A percentile compares a stretch with the other conserved stretches of the same genome.
Conservation (phyloP, 495 filamentous ascomycete genomes). For the Endocarpon pusillum region DNA sequence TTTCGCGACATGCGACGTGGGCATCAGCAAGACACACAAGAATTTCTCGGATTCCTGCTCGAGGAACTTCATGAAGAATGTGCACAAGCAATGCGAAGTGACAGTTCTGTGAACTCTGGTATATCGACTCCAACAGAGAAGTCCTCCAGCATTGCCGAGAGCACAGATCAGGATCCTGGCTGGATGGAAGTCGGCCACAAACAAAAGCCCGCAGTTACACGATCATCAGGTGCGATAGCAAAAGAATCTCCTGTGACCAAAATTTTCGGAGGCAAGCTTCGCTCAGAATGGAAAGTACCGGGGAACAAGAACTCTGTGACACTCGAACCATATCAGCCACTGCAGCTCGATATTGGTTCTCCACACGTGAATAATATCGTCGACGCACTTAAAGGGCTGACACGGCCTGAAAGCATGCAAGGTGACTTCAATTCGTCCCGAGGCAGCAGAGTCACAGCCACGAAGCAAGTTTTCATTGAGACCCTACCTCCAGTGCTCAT, state of each 20-base stretch:
- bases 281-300: constrained; percentile 75
- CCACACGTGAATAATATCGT: constrained; percentile 74
- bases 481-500: constrained; percentile 83
- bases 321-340: constrained; percentile 78
- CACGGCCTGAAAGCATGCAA: constrained; percentile 64
- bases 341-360: constrained; percentile 85
- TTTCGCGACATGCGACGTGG: constrained; percentile 89
- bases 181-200: constrained; percentile 93
- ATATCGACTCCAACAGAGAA: constrained; percentile 21
- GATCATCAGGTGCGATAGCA: constrained; percentile 61
- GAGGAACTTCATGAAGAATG: constrained; percentile 92
- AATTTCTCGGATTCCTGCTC: constrained; percentile 87
- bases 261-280: constrained; percentile 84
- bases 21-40: constrained; percentile 95
- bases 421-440: constrained; percentile 75
- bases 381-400: constrained; percentile 75
- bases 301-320: constrained; percentile 83
- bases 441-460: constrained; percentile 58
- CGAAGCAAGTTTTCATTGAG: constrained; percentile 92
- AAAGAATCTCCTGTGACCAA: constrained; percentile 73
- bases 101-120: constrained; percentile 23
- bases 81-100: constrained; percentile 48
- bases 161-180: constrained; percentile 25
- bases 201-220: constrained; percentile 72
- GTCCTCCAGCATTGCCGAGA: constrained; percentile 16